Conservation (phyloP, 169 alveolate genomes). For the Babesia caballi region DNA sequence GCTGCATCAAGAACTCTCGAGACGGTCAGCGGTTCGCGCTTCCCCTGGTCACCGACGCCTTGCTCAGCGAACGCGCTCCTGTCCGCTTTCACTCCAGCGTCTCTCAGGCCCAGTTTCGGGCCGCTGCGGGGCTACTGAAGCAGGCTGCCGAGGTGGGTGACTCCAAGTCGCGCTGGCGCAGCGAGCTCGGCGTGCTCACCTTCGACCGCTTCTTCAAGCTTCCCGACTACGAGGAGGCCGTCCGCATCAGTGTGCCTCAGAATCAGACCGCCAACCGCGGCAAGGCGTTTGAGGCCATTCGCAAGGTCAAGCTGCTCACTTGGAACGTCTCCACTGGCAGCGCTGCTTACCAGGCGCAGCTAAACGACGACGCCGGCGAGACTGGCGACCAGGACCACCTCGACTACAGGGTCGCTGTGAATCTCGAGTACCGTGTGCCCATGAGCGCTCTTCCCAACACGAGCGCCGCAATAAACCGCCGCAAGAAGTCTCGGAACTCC, state of each 20-base stretch:
- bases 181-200: constrained; percentile 17
- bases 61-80: constrained; percentile 48
- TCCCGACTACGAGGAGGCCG: constrained; percentile 57
- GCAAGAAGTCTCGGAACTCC: constrained; percentile 43
- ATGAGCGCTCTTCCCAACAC: constrained; percentile 44
- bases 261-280: neutral
- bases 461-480: constrained; percentile 30
- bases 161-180: constrained; percentile 17
- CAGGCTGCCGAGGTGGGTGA: constrained; percentile 32
- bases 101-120: constrained; percentile 25
- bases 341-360: neutral
- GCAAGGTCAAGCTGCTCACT: constrained; percentile 57
- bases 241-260: constrained; percentile 47
- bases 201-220: constrained; percentile 51
- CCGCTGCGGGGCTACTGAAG: constrained; percentile 15
- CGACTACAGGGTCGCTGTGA: constrained; percentile 65
- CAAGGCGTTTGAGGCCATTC: constrained; percentile 35
- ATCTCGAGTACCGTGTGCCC: constrained; percentile 61
- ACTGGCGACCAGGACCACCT: constrained; percentile 6
- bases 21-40: constrained; percentile 56
- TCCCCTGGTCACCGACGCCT: constrained; percentile 54
- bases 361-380: constrained; percentile 14
- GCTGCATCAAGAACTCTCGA: constrained; percentile 20
- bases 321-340: constrained; percentile 60
- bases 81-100: constrained; percentile 54